These are phyloP conservation scores for Fraxinus floribunda DNA, from an alignment of 305 asterid species.

Conservation along the genomic window DNA sequence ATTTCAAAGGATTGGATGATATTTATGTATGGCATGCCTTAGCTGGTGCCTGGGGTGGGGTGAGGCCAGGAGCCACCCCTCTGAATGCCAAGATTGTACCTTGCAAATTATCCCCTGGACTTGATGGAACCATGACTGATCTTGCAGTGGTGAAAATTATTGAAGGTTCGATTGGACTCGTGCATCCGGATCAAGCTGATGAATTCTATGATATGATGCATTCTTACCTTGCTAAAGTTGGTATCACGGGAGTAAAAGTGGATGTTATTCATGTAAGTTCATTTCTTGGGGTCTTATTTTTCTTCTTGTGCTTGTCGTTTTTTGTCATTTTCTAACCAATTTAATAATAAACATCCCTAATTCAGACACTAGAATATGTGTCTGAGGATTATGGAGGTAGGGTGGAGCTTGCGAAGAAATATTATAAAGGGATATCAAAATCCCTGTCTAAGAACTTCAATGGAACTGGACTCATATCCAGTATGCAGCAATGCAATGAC, in stretches of 20 bases:
- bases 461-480: slow-evolving; percentile 65
- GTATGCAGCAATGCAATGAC: slow-evolving; percentile 80
- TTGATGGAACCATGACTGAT: slow-evolving; percentile 69
- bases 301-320: background rate
- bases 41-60: slow-evolving; percentile 90
- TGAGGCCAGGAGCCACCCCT: slow-evolving; percentile 64
- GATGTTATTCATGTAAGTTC: slow-evolving; percentile 68
- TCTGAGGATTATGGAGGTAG: slow-evolving; percentile 71
- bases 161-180: slow-evolving; percentile 77
- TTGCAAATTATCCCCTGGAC: slow-evolving; percentile 62
- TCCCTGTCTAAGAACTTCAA: slow-evolving; percentile 68
- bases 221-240: slow-evolving; percentile 60
- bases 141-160: slow-evolving; percentile 71
- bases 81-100: slow-evolving; percentile 48
- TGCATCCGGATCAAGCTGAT: slow-evolving; percentile 58
- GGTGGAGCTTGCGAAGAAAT: slow-evolving; percentile 76
- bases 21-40: slow-evolving; percentile 81
- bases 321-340: background rate
- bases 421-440: slow-evolving; percentile 64
- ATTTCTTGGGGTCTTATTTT: background rate
- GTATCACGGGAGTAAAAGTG: slow-evolving; percentile 76
- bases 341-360: background rate
- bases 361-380: slow-evolving; percentile 54
- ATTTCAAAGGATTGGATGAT: slow-evolving; percentile 68
- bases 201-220: slow-evolving; percentile 72